Evolutionary conservation across 345 rosid genomes (phyloP).

Genomic region (Eucalyptus tenuipes): DNA sequence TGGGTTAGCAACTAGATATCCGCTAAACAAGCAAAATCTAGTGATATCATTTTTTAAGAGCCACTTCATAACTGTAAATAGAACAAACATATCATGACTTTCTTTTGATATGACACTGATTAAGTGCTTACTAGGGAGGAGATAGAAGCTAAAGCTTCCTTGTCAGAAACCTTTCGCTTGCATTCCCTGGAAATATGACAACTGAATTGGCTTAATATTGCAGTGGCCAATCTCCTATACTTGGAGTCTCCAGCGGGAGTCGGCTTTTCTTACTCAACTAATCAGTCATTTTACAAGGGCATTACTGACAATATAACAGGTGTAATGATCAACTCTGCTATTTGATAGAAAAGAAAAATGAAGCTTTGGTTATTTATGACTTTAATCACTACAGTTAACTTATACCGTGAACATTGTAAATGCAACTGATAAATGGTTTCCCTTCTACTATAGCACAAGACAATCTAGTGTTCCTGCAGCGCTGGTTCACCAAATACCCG

Average conservation of each 20-base stretch:
- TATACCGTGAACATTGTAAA: neutral
- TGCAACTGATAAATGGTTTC: neutral
- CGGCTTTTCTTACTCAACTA: conserved; percentile 38
- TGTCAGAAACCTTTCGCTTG: neutral
- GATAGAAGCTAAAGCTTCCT: neutral
- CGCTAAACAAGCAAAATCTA: neutral
- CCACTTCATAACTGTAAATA: neutral
- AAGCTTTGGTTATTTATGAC: too few species aligned
- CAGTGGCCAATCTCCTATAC: conserved; percentile 38
- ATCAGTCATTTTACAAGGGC: conserved; percentile 4
- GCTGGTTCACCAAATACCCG: conserved; percentile 15
- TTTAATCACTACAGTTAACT: too few species aligned
- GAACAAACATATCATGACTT: neutral
- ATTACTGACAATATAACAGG: conserved; percentile 13
- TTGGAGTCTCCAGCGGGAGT: conserved; percentile 27
- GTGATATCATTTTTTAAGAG: too few species aligned
- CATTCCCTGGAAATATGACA: neutral
- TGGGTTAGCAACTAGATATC: neutral
- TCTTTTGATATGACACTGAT: neutral
- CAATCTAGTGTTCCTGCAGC: conserved; percentile 11
- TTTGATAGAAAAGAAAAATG: too few species aligned
- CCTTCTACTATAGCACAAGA: conserved; percentile 6
- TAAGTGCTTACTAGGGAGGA: neutral
- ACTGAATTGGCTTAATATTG: neutral
- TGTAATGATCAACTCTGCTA: neutral